Base-by-base conservation (phyloP, 208 protist species). In the Leishmania turanica region DNA sequence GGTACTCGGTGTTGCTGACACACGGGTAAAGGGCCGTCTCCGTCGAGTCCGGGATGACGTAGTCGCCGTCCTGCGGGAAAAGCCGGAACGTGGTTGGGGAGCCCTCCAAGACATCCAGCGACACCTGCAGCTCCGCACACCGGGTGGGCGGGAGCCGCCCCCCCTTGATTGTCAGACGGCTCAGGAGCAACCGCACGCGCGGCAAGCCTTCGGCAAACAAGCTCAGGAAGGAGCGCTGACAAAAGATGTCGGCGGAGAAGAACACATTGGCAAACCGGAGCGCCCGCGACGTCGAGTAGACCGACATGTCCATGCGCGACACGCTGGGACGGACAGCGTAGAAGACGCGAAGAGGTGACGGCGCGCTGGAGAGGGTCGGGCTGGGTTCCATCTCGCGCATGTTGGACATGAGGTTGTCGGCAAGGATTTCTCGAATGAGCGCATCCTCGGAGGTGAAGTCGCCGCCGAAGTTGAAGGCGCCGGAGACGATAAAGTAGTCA, bases 401-500 rank as follows among this genome's bases (percentile, higher is more conserved):
- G 69, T 90, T 89, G 3, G 89, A 93, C 84, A 96, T 86, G 49
- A 96, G 60, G 78, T 95, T 92, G 66, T 86, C 78, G 1, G 85
- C 31, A 24, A 85, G 81, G 17, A 97, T 95, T 60, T 95, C 88
- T 6, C 85, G 64, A 17, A 88, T 74, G 21, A 97, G 84, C 40
- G 85, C 78, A 77, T 97, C 94, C 4, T 89, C 80, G 19, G 65
- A 77, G n/a, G 78, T 88, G 68, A 91, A 93, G 65, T 87, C 86
- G 70, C 78, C 83, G 34, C 85, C 88, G 31, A 87, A 96, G 69
- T 91, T 87, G 75, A 97, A 95, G 77, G 77, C 77, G 27, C 92
- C 91, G 4, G 88, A 89, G 8, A 92, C 87, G 34, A 97, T 74
- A 75, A 94, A 75, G 79, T 96, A 97, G 77, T 97, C 94, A 74